Evolutionary conservation across 140 eudicot genomes (phyloP), one percentile per base, ranked within the genome.

Genomic region (Stevia rebaudiana): DNA sequence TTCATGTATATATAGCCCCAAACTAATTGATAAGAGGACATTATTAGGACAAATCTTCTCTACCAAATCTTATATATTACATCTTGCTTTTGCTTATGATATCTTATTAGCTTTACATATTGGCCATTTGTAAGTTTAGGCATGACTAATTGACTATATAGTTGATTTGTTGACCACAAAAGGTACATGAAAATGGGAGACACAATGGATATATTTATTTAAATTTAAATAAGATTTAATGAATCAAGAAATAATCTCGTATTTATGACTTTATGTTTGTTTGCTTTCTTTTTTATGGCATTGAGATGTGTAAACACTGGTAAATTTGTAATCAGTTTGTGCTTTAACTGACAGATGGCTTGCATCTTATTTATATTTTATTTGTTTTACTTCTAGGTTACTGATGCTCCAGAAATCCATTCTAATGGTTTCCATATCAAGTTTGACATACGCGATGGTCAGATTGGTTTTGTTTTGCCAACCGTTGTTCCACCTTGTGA

Each of bases 381-480:
- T 31, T 12, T 57, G 60, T 17, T 72, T 24, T 13, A 52, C 69
- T 51, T 74, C 28, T 67, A 91, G 98, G 89, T 92, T 61, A 85
- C 96, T 15, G 87, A 92, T 88, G 92, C 96, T 75, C 98, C 98
- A 2, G 98, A 92, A 80, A 92, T 92, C 47, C 98, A 92, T 71
- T 92, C 98, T 40, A 92, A 92, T 43, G 98, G 98, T 24, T 92
- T 88, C 67, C 98, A 92, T 74, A 81, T 92, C 49, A 92, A 88
- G 84, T 92, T 92, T 79, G 98, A 92, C 81, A 77, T 88, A 58
- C 78, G 80, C 17, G 77, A 83, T 46, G 98, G 98, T 57, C 95
- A 92, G 77, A 92, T 92, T 54, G 98, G 98, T 60, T 92, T 92
- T 69, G 96, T 92, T 61, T 68, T 92, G 66, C 98, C 98, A 56